Conservation (phyloP, 177 flowering plant genomes). For the Tripterygium wilfordii region DNA sequence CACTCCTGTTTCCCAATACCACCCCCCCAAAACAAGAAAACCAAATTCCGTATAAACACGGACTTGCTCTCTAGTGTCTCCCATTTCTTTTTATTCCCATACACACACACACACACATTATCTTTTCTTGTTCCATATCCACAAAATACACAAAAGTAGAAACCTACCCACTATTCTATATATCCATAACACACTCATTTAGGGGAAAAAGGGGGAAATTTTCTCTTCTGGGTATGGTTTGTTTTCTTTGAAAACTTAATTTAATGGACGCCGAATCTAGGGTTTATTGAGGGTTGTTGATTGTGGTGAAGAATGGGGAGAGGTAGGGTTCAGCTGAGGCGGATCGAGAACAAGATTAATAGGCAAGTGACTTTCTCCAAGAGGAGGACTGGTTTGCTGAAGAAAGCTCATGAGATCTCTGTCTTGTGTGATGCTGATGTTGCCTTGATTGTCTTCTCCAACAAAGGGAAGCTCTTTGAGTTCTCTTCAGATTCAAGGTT, state of each 20-base stretch:
- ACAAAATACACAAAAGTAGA: conserved; percentile 10
- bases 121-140: background rate
- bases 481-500: conserved; percentile 44
- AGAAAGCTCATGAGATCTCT: conserved; percentile 69
- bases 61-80: too few species aligned
- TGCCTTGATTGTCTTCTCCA: conserved; percentile 57
- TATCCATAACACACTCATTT: too few species aligned
- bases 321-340: conserved; percentile 53
- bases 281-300: too few species aligned
- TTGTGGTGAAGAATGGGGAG: conserved; percentile 53
- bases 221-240: too few species aligned
- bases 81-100: background rate
- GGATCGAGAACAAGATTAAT: conserved; percentile 70
- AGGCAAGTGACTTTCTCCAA: conserved; percentile 69
- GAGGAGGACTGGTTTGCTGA: conserved; percentile 43
- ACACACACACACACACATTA: background rate
- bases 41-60: too few species aligned
- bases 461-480: conserved; percentile 53
- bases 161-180: conserved; percentile 1
- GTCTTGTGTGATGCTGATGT: conserved; percentile 67
- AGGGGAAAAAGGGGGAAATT: too few species aligned
- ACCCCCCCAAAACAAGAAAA: too few species aligned
- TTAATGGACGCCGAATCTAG: too few species aligned
- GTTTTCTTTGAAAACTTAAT: too few species aligned
- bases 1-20: background rate